Evolutionary conservation across 1,284 basidiomycete genomes (phyloP).

Genomic region (Neotropicomus parvogracilis): DNA sequence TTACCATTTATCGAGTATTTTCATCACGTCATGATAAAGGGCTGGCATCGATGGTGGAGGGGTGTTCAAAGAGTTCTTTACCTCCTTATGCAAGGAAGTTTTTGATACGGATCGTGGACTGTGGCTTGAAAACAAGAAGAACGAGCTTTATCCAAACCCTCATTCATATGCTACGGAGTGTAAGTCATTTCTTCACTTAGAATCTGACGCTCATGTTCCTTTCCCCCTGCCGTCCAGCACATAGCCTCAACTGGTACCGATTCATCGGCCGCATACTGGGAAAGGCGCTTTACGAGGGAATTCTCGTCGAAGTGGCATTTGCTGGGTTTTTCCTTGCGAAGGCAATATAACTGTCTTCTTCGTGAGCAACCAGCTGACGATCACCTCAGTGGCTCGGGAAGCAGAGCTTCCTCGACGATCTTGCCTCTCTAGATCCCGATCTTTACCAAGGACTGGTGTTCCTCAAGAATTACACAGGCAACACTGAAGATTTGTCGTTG

Average conservation of each 20-base stretch:
- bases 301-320: conserved; percentile 94
- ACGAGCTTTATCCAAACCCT: conserved; percentile 94
- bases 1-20: background rate
- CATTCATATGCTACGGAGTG: conserved; percentile 84
- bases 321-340: conserved; percentile 94
- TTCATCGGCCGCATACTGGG: conserved; percentile 94
- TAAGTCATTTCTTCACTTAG: conserved; percentile 40
- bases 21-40: conserved; percentile 37
- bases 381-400: conserved; percentile 75
- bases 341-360: conserved; percentile 39
- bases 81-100: conserved; percentile 85
- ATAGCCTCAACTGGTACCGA: conserved; percentile 89
- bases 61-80: conserved; percentile 97
- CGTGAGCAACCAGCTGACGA: conserved; percentile 4
- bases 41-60: conserved; percentile 95
- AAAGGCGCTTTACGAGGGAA: conserved; percentile 96
- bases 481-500: conserved; percentile 88
- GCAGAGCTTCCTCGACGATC: conserved; percentile 87
- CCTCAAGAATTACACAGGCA: conserved; percentile 88
- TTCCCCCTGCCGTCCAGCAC: conserved; percentile 42
- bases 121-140: conserved; percentile 87
- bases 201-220: conserved; percentile 1
- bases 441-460: conserved; percentile 90
- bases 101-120: conserved; percentile 94
- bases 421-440: conserved; percentile 88